Conservation (phyloP, 2,329 filamentous ascomycete genomes). For the Hyphodiscus sp. region DNA sequence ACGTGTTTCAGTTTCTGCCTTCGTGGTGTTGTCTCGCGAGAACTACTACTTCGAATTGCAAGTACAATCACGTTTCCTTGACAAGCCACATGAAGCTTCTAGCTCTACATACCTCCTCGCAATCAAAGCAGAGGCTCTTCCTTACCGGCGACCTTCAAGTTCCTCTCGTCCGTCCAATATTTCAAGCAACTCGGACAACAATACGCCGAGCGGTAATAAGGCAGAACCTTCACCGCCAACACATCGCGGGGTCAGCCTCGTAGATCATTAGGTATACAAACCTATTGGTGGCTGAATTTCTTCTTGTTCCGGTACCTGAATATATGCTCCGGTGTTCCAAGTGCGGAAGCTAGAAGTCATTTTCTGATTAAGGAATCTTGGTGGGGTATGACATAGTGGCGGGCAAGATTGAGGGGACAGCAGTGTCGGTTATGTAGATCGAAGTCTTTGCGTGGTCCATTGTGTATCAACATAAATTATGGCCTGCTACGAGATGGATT, state of each 20-base stretch:
- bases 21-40: not conserved
- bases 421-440: not conserved
- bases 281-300: constrained; percentile 5
- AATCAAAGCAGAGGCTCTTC: not conserved
- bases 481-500: not conserved
- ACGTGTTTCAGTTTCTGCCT: not conserved
- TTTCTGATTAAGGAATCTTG: too few species aligned
- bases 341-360: not conserved
- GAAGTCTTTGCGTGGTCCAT: not conserved
- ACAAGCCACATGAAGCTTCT: not conserved
- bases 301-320: not conserved
- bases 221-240: not conserved
- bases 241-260: constrained; percentile 1
- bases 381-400: too few species aligned
- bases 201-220: constrained; percentile 1
- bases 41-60: too few species aligned
- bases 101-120: not conserved
- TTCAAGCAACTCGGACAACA: not conserved
- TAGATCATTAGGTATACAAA: not conserved
- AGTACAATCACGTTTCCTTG: not conserved
- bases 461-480: not conserved
- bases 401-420: not conserved
- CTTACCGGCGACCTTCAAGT: not conserved
- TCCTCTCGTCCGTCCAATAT: constrained; percentile 4
- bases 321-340: too few species aligned